Base-by-base conservation (phyloP, 176 grass and related monocot genomes). In the Aechmea fasciata region DNA sequence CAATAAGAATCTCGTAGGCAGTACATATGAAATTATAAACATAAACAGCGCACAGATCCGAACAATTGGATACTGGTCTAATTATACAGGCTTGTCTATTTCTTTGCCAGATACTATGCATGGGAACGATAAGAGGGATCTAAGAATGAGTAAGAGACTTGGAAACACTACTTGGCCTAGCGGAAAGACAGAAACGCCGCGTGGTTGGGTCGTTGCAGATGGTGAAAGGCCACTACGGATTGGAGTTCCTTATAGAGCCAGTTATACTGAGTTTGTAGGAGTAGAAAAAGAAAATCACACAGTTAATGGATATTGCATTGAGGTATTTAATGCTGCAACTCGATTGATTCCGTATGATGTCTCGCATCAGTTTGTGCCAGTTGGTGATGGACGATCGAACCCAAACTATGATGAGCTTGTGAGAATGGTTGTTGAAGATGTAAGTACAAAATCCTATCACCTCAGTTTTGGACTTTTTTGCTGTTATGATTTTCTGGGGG, bases 361-460 rank as follows among this genome's bases (percentile, higher is more conserved):
- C 14, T 33, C 65, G 11, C 68, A 69, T 59, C 52, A 77, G 33
- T 77, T 69, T 77, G 74, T 77, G 29, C 74, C 65, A 26, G 11
- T 77, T 61, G 74, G 74, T 2, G 54, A 77, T 68, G 65, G 64
- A 1, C 28, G 3, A 18, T 48, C 51, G 17, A 77, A 77, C 68
- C 74, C 74, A 68, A 50, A 77, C 68, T 77, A 77, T 50, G 33
- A 77, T 68, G 51, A 68, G 17, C 65, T 77, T 69, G 74, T 77
- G 74, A 59, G 47, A n/a, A 48, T 68, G 74, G 33, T 77, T 48
- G 65, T 15, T 4, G 65, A 77, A 77, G 15, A 77, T 68, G 74
- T 77, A 77, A 77, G 55, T 77, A 23, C 65, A 48, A 41, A 41
- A 41, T 41, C 7, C 33, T 41, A 41, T 41, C 33, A 7, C 29